These are phyloP conservation scores for Russula compacta DNA, from an alignment of 768 basidiomycete genomes.

Conservation along the genomic window DNA sequence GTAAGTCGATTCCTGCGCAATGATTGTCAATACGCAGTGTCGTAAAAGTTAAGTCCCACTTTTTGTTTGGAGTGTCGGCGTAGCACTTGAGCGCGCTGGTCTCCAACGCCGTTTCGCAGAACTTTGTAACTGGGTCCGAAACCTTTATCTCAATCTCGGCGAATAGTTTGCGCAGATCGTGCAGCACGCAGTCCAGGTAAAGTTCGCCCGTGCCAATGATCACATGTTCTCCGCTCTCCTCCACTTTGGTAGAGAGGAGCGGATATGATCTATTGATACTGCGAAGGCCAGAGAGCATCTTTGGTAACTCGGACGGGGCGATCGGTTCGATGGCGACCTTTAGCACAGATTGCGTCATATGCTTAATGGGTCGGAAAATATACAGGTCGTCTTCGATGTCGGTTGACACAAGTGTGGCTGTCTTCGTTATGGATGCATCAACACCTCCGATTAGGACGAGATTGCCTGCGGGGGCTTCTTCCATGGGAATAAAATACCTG, in stretches of 20 bases:
- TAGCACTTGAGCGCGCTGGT: slow-evolving; percentile 98
- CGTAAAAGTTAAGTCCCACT: slow-evolving; percentile 43
- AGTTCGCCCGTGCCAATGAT: slow-evolving; percentile 95
- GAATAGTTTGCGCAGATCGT: slow-evolving; percentile 85
- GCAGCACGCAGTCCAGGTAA: slow-evolving; percentile 94
- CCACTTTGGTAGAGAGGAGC: slow-evolving; percentile 88
- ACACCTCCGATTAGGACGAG: slow-evolving; percentile 88
- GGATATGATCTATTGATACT: slow-evolving; percentile 99
- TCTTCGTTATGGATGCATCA: slow-evolving; percentile 91
- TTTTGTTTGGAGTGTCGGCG: slow-evolving; percentile 98
- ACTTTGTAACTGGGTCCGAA: slow-evolving; percentile 96
- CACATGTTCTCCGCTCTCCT: slow-evolving; percentile 97
- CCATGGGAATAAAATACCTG: slow-evolving; percentile 86
- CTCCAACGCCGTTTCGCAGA: slow-evolving; percentile 97
- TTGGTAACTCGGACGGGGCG: slow-evolving; percentile 93
- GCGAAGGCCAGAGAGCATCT: slow-evolving; percentile 95
- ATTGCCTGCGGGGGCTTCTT: slow-evolving; percentile 86
- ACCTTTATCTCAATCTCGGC: slow-evolving; percentile 99
- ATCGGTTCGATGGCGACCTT: slow-evolving; percentile 99
- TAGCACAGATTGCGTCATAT: slow-evolving; percentile 93
- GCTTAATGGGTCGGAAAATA: slow-evolving; percentile 93
- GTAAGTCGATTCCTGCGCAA: slow-evolving; percentile 83
- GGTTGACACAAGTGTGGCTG: slow-evolving; percentile 72
- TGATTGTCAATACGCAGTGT: slow-evolving; percentile 9
- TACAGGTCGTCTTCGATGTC: slow-evolving; percentile 79